Evolutionary conservation across 805 yeast species (phyloP).

Genomic region (Blastobotrys robertii): DNA sequence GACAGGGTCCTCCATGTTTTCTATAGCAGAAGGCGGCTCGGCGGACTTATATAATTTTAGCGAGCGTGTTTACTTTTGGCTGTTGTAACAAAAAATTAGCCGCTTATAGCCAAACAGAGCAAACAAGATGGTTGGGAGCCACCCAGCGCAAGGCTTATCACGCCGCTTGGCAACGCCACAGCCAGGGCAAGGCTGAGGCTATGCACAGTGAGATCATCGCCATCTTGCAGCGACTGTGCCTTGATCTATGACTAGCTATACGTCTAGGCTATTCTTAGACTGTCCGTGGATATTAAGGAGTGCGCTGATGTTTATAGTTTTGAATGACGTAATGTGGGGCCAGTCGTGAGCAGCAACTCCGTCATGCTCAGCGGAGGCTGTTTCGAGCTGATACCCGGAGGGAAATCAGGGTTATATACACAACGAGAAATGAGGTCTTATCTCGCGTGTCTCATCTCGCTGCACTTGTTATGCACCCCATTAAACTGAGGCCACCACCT

Average conservation of each 20-base stretch:
- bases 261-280: too few species aligned
- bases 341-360: too few species aligned
- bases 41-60: too few species aligned
- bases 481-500: constrained; percentile 69
- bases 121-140: too few species aligned
- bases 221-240: background rate
- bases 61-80: background rate
- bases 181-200: background rate
- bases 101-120: too few species aligned
- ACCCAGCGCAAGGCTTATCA: too few species aligned
- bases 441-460: background rate
- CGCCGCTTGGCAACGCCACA: background rate
- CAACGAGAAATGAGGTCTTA: background rate
- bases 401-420: background rate
- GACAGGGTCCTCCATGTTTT: background rate
- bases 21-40: background rate
- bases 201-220: background rate
- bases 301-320: too few species aligned
- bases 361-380: too few species aligned
- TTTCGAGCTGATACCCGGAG: background rate
- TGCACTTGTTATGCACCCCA: background rate
- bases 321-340: too few species aligned
- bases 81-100: background rate
- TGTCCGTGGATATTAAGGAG: background rate
- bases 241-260: background rate